Conservation (phyloP, 2,329 filamentous ascomycete species). For the Fusarium metavorans region DNA sequence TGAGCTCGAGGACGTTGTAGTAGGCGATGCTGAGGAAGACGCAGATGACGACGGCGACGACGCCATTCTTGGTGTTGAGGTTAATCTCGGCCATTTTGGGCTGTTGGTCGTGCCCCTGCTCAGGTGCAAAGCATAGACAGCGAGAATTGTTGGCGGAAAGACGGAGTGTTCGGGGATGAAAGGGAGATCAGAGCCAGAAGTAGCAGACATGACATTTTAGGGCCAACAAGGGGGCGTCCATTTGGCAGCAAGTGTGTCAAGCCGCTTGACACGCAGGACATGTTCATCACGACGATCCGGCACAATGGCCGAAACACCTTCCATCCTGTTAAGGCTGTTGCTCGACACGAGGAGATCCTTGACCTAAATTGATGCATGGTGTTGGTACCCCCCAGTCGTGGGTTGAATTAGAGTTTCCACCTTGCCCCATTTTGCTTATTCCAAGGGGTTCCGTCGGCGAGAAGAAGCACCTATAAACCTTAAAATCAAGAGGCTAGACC, state of each 20-base stretch:
- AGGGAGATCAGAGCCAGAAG: background rate
- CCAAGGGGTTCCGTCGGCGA: background rate
- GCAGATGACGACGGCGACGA: slow-evolving; percentile 37
- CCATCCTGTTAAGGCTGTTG: background rate
- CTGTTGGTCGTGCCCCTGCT: background rate
- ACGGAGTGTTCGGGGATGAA: background rate
- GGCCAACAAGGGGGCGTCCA: background rate
- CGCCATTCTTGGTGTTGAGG: slow-evolving; percentile 30
- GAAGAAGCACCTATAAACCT: background rate
- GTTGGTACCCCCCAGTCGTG: background rate
- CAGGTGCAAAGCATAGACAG: background rate
- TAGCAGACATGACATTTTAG: background rate
- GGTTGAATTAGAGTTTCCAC: background rate
- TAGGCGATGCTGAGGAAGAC: slow-evolving; percentile 44
- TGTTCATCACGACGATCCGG: background rate
- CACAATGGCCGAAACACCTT: background rate
- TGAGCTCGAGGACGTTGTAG: slow-evolving; percentile 52
- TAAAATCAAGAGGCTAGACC: background rate
- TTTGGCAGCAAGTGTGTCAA: background rate
- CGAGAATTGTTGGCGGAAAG: background rate
- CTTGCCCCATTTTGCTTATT: background rate
- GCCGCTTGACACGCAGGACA: background rate
- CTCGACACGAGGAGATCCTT: background rate
- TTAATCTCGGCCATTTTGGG: background rate
- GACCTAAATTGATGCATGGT: background rate